Evolutionary conservation across 805 yeast species (phyloP).

Genomic region (Candida parachauliodes): DNA sequence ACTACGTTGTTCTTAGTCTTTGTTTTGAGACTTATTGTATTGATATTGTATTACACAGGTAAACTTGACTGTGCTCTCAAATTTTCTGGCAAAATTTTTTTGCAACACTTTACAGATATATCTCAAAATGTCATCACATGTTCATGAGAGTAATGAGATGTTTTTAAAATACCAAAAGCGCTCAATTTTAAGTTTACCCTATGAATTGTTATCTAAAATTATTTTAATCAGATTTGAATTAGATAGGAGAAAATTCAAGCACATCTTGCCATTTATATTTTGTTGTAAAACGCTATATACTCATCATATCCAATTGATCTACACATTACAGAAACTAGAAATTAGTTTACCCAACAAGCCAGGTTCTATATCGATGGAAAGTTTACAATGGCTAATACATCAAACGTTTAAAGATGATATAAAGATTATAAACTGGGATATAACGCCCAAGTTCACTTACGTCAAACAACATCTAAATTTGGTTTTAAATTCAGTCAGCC

Average conservation of each 20-base stretch:
- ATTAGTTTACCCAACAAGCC: not conserved
- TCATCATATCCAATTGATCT: conserved; percentile 2
- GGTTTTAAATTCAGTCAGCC: not conserved
- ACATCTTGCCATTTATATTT: conserved; percentile 3
- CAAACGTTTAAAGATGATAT: not conserved
- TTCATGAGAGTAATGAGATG: too few species aligned
- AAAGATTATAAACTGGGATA: not conserved
- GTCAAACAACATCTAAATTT: not conserved
- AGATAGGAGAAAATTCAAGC: not conserved
- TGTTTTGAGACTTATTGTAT: too few species aligned
- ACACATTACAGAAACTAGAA: not conserved
- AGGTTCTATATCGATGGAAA: not conserved
- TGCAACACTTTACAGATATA: not conserved
- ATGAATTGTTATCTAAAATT: conserved; percentile 1
- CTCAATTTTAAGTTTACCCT: conserved; percentile 1
- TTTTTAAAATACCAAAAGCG: too few species aligned
- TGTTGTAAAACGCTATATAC: conserved; percentile 1
- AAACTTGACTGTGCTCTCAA: too few species aligned
- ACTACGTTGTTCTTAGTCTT: too few species aligned
- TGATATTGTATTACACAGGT: too few species aligned
- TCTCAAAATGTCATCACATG: too few species aligned
- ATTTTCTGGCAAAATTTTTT: not conserved
- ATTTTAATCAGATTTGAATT: not conserved
- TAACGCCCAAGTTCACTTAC: conserved; percentile 1
- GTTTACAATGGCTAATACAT: not conserved